Conservation (phyloP, 1,284 basidiomycete genomes). For the Inonotus obliquus region DNA sequence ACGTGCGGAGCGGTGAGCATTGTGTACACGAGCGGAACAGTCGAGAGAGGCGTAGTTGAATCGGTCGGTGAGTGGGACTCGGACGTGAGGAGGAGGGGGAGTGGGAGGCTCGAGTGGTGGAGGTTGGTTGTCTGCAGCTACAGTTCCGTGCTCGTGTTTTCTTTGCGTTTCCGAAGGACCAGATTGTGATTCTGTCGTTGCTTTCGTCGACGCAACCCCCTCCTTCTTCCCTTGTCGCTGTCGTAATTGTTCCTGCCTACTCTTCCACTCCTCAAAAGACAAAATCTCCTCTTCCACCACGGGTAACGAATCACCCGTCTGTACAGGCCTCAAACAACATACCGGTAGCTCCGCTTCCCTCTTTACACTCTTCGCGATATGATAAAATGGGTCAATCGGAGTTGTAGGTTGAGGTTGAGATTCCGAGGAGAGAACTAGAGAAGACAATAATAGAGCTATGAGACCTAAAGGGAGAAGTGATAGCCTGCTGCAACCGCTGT, state of each 20-base stretch:
- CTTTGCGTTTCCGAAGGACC: slow-evolving; percentile 8
- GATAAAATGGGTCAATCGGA: slow-evolving; percentile 55
- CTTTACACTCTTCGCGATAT: slow-evolving; percentile 42
- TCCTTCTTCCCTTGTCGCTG: slow-evolving; percentile 17
- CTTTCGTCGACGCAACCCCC: neutral
- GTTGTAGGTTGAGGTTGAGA: slow-evolving; percentile 31
- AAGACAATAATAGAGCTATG: slow-evolving; percentile 11
- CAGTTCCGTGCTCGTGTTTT: slow-evolving; percentile 6
- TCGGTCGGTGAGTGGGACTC: slow-evolving; percentile 56
- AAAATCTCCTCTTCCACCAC: slow-evolving; percentile 49
- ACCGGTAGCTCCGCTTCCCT: slow-evolving; percentile 51
- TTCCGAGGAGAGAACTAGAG: slow-evolving; percentile 18
- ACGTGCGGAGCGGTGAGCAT: slow-evolving; percentile 63
- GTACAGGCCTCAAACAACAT: slow-evolving; percentile 59
- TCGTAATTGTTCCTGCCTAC: slow-evolving; percentile 37
- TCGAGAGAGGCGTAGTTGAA: slow-evolving; percentile 64
- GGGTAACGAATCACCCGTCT: slow-evolving; percentile 37
- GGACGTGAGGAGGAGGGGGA: slow-evolving; percentile 52
- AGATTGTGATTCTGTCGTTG: neutral
- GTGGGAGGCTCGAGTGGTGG: slow-evolving; percentile 17
- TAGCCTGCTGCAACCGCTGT: neutral
- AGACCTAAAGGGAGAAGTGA: slow-evolving; percentile 15
- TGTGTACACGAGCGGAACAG: slow-evolving; percentile 55
- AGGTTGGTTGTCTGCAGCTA: slow-evolving; percentile 16
- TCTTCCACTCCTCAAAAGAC: slow-evolving; percentile 91